Percentiles rank a stretch among this genome's conserved stretches.
These are phyloP conservation scores for Magnolia kwangsiensis DNA, from an alignment of 164 flowering plant species.

Conservation along the genomic window DNA sequence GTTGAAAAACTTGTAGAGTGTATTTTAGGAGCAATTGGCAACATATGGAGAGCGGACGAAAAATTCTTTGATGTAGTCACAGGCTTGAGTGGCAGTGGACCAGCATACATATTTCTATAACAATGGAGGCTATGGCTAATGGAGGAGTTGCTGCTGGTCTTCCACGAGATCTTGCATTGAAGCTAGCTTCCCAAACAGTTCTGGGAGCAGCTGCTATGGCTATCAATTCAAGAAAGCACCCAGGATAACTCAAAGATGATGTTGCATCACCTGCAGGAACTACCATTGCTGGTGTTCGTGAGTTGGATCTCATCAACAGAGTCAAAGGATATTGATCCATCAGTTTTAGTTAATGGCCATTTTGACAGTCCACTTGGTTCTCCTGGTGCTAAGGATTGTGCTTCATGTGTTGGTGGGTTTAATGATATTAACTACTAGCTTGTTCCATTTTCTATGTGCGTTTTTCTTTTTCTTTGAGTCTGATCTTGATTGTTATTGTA, in stretches of 20 bases:
- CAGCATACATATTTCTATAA: conserved; percentile 76
- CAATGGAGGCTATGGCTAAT: conserved; percentile 96
- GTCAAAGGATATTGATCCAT: too few relatives aligned
- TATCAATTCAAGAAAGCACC: too few relatives aligned
- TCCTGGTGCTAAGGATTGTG: too few relatives aligned
- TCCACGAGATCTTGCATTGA: conserved; percentile 82
- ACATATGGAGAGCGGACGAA: conserved; percentile 31
- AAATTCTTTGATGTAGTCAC: conserved; percentile 90
- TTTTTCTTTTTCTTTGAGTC: too few relatives aligned
- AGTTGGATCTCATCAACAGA: conserved; percentile 38
- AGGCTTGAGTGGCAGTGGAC: conserved; percentile 95
- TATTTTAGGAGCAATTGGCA: conserved; percentile 8
- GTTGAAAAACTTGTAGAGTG: conserved; percentile 76
- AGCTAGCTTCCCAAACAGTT: conserved; percentile 93
- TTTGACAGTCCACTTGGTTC: too few relatives aligned
- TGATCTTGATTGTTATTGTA: too few relatives aligned
- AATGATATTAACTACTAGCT: too few relatives aligned
- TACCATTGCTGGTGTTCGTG: conserved; percentile 87
- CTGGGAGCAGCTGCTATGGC: too few relatives aligned
- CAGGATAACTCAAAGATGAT: conserved; percentile 19
- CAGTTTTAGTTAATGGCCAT: too few relatives aligned
- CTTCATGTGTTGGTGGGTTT: too few relatives aligned
- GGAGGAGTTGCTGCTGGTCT: conserved; percentile 99
- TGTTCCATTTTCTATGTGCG: too few relatives aligned
- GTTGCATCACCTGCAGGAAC: conserved; percentile 55